These are phyloP conservation scores for Hippophae tibetana DNA, from an alignment of 306 rosid genomes.

Conservation along the genomic window DNA sequence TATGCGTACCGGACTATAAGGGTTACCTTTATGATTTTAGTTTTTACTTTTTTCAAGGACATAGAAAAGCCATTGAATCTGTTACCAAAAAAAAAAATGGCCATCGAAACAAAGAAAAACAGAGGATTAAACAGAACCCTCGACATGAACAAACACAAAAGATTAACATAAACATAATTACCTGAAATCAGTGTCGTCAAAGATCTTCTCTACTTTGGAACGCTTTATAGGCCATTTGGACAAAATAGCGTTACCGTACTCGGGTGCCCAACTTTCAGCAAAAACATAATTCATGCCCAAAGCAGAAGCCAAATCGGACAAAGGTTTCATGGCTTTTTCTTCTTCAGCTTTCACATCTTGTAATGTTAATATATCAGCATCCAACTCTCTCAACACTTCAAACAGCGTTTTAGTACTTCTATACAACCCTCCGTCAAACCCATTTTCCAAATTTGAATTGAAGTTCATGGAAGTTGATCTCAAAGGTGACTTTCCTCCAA, in stretches of 20 bases:
- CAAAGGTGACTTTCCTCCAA: conserved; percentile 24
- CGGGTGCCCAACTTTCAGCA: conserved; percentile 98
- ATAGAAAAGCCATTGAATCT: too few relatives aligned
- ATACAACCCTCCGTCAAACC: conserved; percentile 9
- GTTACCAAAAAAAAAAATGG: too few relatives aligned
- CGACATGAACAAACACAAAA: background rate
- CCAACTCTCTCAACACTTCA: conserved; percentile 73
- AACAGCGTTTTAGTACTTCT: conserved; percentile 40
- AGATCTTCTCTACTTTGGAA: conserved; percentile 53
- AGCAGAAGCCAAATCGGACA: conserved; percentile 76
- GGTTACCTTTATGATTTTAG: background rate
- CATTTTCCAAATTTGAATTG: conserved; percentile 7
- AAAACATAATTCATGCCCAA: conserved; percentile 78
- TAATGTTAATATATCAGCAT: conserved; percentile 72
- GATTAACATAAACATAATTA: conserved; percentile 2
- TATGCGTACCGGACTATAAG: too few relatives aligned
- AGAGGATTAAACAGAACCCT: background rate
- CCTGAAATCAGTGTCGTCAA: conserved; percentile 82
- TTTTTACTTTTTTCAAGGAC: background rate
- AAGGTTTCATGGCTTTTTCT: conserved; percentile 83
- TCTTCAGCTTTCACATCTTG: conserved; percentile 98
- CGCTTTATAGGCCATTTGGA: conserved; percentile 86
- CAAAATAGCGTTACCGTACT: conserved; percentile 83
- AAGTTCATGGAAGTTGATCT: conserved; percentile 20
- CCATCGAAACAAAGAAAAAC: background rate